Evolutionary conservation across 202 grass and related monocot species (phyloP), one percentile per base, ranked within the genome.

Genomic region (Zoysia matrella): DNA sequence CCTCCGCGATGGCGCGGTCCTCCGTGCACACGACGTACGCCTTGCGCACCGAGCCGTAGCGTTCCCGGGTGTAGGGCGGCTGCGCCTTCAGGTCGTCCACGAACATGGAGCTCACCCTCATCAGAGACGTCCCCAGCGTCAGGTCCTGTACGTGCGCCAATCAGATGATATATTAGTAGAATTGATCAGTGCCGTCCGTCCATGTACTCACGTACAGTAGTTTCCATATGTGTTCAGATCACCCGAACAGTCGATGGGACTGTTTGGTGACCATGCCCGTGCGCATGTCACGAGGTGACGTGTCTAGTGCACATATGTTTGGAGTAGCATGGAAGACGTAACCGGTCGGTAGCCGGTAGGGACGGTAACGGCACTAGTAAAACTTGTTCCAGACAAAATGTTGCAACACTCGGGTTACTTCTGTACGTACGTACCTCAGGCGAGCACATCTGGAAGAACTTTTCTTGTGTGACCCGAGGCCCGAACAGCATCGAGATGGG

Each of bases 71-170:
- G 60, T 81, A 85, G 1, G 93, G 83, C 5, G 50, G 65, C 80
- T 85, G 77, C 45, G 5, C 8, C 0, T 13, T 45, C 51, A 91
- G 83, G 46, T 96, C 88, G 40, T 96, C 88, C 30, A 82, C 5
- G 61, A 96, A 96, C 65, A 89, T 60, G 1, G 90, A 96, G 0
- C 83, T 70, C 11, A 87, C 61, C 53, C 93, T 87, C 60, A 89
- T 3, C 69, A 96, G 76, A 14, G 78, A 90, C 9, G 8, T 62
- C 60, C 5, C 78, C 0, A 96, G 83, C 8, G 88, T 93, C 4
- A 89, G 2, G 74, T 96, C 90, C 93, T 96, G 56, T 13, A 54
- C 3, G 46, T 6, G 46, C 1, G 77, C 43, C 18, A 18, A 61
- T 47, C 7, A 16, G 30, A 36, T 36, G 30, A 36, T 36, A 36